Base-by-base conservation (phyloP, 768 basidiomycete species). In the Udeniomyces megalosporus region DNA sequence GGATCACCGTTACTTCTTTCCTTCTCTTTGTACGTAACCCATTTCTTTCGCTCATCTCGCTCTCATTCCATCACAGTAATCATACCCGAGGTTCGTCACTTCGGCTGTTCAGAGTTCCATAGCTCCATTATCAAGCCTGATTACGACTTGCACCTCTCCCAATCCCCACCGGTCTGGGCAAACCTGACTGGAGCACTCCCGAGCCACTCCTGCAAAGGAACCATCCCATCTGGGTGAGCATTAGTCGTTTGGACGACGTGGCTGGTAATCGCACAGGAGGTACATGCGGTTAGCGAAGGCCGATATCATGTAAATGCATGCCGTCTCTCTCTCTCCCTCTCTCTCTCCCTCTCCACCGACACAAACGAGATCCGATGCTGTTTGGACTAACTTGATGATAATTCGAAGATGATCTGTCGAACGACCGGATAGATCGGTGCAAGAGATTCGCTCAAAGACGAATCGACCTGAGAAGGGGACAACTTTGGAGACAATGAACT, bases 391-490 rank as follows among this genome's bases (percentile, higher is more conserved):
- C 38, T 8, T 42, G 38, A 42, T 42, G 38, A 42, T 42, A 8
- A 42, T 17, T 42, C 38, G 10, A 8, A 42, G n/a, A 42, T 42
- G 38, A 42, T 42, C n/a, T n/a, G n/a, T n/a, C n/a, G n/a, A n/a
- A n/a, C n/a, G 17, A 8, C 38, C 8, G 38, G 8, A 42, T 42
- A 42, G 17, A 17, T 42, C 38, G 38, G 34, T 24, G 58, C 58
- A 60, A 2, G 48, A 24, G 3, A 60, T n/a, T 11, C 58, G 34
- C 31, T 60, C 58, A 24, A 60, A 60, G 20, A 51, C 34, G 47
- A 60, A 50, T 1, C 58, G 48, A 28, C 48, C 58, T 1, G 48
- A 49, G 58, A 60, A 60, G 12, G 58, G 58, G 8, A 60, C 58
- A 3, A 60, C 20, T 4, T 15, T 35, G 5, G 58, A 60, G 6